phyloP scores from a whole-genome alignment of 176 grass and related monocot species.

The Microstegium vimineum region DNA sequence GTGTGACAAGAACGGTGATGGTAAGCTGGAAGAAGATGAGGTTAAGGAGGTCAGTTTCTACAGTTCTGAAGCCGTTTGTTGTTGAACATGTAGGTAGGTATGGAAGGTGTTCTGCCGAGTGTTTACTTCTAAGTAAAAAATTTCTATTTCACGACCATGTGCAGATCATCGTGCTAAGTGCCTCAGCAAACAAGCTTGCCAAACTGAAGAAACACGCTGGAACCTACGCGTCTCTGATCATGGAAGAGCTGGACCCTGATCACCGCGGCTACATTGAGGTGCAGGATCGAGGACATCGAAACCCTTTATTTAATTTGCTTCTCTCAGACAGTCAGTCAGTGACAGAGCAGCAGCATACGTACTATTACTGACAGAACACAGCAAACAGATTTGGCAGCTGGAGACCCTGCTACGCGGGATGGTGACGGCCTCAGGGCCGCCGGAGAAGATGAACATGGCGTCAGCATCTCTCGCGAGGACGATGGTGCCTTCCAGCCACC shows the following conservation, averaged over 20 bases:
- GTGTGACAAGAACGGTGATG: constrained; percentile 96
- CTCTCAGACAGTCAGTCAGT: background rate
- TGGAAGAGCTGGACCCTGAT: constrained; percentile 92
- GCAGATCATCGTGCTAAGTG: constrained; percentile 79
- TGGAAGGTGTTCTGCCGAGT: background rate
- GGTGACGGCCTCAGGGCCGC: constrained; percentile 43
- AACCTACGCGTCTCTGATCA: constrained; percentile 85
- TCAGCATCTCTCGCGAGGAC: constrained; percentile 64
- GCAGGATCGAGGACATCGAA: background rate
- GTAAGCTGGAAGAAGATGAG: constrained; percentile 85
- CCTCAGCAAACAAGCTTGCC: constrained; percentile 78
- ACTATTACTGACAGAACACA: background rate
- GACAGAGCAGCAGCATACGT: background rate
- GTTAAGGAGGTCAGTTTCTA: constrained; percentile 63
- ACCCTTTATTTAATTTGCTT: background rate
- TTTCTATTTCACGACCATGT: background rate
- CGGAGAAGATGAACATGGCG: constrained; percentile 39
- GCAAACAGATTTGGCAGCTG: constrained; percentile 78
- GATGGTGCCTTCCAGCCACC: constrained; percentile 63
- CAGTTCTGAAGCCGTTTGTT: background rate
- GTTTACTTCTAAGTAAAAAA: background rate
- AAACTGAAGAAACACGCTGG: constrained; percentile 76
- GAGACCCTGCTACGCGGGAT: constrained; percentile 80
- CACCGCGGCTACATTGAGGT: constrained; percentile 80
- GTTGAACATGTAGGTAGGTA: too few species aligned